Conservation (phyloP, 768 basidiomycete species). For the Tylopilus subfusipes region DNA sequence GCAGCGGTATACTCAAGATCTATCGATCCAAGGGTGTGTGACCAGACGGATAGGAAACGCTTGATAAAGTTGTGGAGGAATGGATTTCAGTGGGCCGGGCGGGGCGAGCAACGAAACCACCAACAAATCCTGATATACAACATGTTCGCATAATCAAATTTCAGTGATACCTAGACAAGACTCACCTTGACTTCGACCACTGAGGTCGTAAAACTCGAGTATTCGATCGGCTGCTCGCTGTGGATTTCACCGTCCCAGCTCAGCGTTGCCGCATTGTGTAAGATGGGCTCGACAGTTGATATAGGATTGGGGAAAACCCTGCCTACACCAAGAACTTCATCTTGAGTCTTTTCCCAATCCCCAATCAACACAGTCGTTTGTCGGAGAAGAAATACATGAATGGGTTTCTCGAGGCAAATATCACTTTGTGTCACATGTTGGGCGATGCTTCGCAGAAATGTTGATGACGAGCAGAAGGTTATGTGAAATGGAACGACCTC, state of each 20-base stretch:
- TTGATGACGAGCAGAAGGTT: constrained; percentile 51
- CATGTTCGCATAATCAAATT: neutral
- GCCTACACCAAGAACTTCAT: constrained; percentile 46
- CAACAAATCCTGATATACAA: constrained; percentile 53
- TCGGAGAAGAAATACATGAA: constrained; percentile 56
- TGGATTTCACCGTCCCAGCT: constrained; percentile 64
- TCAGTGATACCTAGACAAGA: neutral
- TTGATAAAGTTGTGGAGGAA: constrained; percentile 40
- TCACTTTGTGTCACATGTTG: constrained; percentile 6
- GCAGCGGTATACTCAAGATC: constrained; percentile 16
- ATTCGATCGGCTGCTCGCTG: constrained; percentile 36
- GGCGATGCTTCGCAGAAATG: constrained; percentile 27
- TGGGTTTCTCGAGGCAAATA: constrained; percentile 18
- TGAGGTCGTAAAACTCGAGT: constrained; percentile 49
- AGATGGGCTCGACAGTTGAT: constrained; percentile 35
- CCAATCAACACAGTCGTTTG: constrained; percentile 43
- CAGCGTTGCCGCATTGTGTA: constrained; percentile 35
- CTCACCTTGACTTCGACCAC: constrained; percentile 50
- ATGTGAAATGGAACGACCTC: constrained; percentile 66
- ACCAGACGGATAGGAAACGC: constrained; percentile 59
- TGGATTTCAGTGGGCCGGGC: constrained; percentile 31
- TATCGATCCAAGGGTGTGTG: constrained; percentile 50
- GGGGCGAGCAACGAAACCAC: constrained; percentile 44
- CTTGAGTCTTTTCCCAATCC: constrained; percentile 8
- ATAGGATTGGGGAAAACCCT: constrained; percentile 34